Percentiles rank a stretch among this genome's conserved stretches.
These are phyloP conservation scores for Phytophthora sp. DNA, from an alignment of 352 stramenopile genomes.

Conservation along the genomic window DNA sequence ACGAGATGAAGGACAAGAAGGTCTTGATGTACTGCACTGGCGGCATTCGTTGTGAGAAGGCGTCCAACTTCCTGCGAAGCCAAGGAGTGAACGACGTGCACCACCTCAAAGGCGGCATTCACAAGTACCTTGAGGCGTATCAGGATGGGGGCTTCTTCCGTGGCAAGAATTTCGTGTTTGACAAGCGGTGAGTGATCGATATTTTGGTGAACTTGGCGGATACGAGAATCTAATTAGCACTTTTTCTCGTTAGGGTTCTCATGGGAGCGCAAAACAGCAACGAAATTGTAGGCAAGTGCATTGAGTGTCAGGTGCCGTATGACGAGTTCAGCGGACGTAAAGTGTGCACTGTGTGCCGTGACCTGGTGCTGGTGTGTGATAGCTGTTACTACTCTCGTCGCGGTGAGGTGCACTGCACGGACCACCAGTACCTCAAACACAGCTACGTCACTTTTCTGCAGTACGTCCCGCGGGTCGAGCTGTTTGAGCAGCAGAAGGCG, in stretches of 20 bases:
- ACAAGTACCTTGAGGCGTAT: slow-evolving; percentile 77
- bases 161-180: slow-evolving; percentile 84
- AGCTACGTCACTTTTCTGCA: slow-evolving; percentile 78
- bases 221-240: no score
- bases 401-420: slow-evolving; percentile 75
- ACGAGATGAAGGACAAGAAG: slow-evolving; percentile 75
- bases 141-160: slow-evolving; percentile 69
- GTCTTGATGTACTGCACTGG: slow-evolving; percentile 85
- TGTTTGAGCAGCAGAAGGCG: slow-evolving; percentile 49
- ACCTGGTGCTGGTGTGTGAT: slow-evolving; percentile 75
- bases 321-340: slow-evolving; percentile 76
- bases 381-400: slow-evolving; percentile 61
- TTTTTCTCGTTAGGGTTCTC: slow-evolving; percentile 69
- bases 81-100: slow-evolving; percentile 64
- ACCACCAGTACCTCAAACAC: slow-evolving; percentile 77
- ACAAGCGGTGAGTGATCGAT: slow-evolving; percentile 62
- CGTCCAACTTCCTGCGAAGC: slow-evolving; percentile 69
- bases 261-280: slow-evolving; percentile 60
- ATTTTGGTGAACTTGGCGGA: no score
- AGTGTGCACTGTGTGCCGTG: slow-evolving; percentile 75
- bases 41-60: slow-evolving; percentile 80
- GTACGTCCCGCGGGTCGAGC: slow-evolving; percentile 54
- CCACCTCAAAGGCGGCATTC: slow-evolving; percentile 76
- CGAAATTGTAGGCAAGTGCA: slow-evolving; percentile 76
- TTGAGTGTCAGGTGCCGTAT: slow-evolving; percentile 57